Evolutionary conservation across 2,329 filamentous ascomycete species (phyloP).

Genomic region (Sordariomycetes sp.): DNA sequence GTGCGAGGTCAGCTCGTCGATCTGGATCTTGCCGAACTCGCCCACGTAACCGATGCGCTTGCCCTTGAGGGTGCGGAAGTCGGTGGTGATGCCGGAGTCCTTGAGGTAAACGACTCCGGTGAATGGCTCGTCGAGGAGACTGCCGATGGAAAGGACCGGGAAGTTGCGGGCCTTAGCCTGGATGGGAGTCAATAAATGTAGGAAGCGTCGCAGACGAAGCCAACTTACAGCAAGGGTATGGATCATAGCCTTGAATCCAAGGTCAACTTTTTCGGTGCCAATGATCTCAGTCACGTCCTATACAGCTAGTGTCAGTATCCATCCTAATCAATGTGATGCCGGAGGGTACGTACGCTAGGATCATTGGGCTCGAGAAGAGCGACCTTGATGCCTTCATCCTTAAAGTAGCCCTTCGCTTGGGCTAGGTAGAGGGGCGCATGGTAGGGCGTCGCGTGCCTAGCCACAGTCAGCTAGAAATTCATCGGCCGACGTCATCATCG

Average conservation of each 20-base stretch:
- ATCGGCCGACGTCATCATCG: slow-evolving; percentile 1
- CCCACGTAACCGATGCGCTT: slow-evolving; percentile 71
- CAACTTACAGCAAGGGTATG: slow-evolving; percentile 56
- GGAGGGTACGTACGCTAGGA: slow-evolving; percentile 40
- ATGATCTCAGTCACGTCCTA: slow-evolving; percentile 74
- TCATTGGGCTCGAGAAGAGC: slow-evolving; percentile 69
- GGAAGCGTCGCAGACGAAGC: neutral
- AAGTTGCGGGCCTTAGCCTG: slow-evolving; percentile 65
- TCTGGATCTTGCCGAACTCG: slow-evolving; percentile 75
- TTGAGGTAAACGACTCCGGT: slow-evolving; percentile 69
- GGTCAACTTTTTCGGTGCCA: slow-evolving; percentile 60
- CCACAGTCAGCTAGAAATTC: slow-evolving; percentile 4
- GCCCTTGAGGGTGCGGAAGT: slow-evolving; percentile 63
- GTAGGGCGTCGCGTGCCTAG: slow-evolving; percentile 70
- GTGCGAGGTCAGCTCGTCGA: slow-evolving; percentile 67
- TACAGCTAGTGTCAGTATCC: neutral
- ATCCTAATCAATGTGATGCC: neutral
- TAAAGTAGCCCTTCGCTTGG: slow-evolving; percentile 62
- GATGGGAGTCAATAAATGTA: slow-evolving; percentile 1
- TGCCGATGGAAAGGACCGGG: slow-evolving; percentile 59
- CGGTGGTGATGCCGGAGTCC: slow-evolving; percentile 57
- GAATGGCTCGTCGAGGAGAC: slow-evolving; percentile 67
- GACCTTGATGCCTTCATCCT: slow-evolving; percentile 64
- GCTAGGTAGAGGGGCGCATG: slow-evolving; percentile 67
- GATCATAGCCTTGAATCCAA: slow-evolving; percentile 78